Base-by-base conservation (phyloP, 2,329 filamentous ascomycete genomes). In the Chaetomium strumarium region DNA sequence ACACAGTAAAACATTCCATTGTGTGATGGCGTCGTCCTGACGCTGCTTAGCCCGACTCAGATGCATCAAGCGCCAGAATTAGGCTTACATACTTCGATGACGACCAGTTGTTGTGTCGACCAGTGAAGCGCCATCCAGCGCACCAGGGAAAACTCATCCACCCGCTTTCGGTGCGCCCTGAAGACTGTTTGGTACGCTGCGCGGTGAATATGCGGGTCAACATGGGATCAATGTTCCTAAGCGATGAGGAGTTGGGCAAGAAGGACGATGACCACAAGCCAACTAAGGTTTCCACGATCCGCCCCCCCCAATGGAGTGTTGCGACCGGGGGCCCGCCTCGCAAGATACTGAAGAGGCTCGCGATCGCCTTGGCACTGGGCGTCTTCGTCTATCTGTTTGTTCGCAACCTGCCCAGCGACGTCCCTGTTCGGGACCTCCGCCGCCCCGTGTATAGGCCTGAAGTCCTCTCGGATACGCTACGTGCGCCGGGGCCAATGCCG, bases 351-450 rank as follows among this genome's bases (percentile, higher is more conserved):
- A 79, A 77, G 63, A 78, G 84, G 46, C 62, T 83, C 31, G 63
- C 73, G 13, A 51, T 79, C 5, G 72, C 70, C 34, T 47, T 77
- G 5, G 50, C 78, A 43, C 71, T 77, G 33, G 67, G 76, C 43
- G 63, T 77, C 34, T 64, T 77, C 29, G 55, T 89, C 19, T 86
- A 85, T 64, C 69, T 88, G 56, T 80, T 89, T 63, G 68, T 85
- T 63, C 77, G 78, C 59, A 80, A 85, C 64, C 78, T 87, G 51
- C 83, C 84, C 9, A 64, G 70, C 59, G 62, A 70, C 55, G 60
- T 76, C 55, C 66, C 70, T 24, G 60, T 71, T 44, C 64, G 66
- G 30, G 67, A 67, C 51, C 68, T 65, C 55, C 70, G 69, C 42
- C 71, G 67, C 24, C 72, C 73, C 5, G 59, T 64, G 11, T 75